phyloP scores from a whole-genome alignment of 495 filamentous ascomycete genomes.

The Aspergillus homomorphus region DNA sequence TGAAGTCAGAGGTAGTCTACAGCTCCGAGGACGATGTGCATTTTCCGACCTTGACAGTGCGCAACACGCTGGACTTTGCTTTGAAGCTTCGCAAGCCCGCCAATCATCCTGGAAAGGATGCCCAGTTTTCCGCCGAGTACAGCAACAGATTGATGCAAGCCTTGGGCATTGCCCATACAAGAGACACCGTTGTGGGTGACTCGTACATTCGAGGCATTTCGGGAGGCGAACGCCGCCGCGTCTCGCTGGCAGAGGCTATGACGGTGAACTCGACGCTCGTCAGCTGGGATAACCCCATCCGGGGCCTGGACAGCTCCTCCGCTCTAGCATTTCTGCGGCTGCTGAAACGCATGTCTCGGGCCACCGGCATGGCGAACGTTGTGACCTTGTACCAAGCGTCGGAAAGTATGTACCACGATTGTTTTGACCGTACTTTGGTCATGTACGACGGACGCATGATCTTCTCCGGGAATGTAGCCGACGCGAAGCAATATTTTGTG shows the following conservation, averaged over 20 bases:
- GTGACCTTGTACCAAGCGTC: conserved; percentile 60
- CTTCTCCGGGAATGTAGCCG: conserved; percentile 57
- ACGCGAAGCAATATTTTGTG: conserved; percentile 65
- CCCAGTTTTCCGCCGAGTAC: conserved; percentile 45
- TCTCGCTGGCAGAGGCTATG: conserved; percentile 64
- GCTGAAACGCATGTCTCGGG: conserved; percentile 43
- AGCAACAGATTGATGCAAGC: conserved; percentile 60
- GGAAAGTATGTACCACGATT: conserved; percentile 58
- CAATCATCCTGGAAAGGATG: conserved; percentile 41
- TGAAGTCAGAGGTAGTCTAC: conserved; percentile 63
- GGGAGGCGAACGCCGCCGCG: conserved; percentile 74
- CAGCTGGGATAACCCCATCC: conserved; percentile 61
- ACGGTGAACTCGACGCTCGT: conserved; percentile 58
- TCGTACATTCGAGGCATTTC: conserved; percentile 78
- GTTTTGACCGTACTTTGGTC: conserved; percentile 64
- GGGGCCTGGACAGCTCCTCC: conserved; percentile 57
- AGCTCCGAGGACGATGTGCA: conserved; percentile 61
- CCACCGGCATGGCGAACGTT: conserved; percentile 43
- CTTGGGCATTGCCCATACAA: conserved; percentile 73
- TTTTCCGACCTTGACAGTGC: conserved; percentile 60
- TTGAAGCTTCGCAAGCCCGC: conserved; percentile 53
- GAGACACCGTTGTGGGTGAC: conserved; percentile 77
- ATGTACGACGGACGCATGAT: conserved; percentile 62
- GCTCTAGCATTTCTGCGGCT: conserved; percentile 52
- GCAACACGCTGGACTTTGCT: conserved; percentile 65